Evolutionary conservation across 176 grass and related monocot genomes (phyloP).

Genomic region (Phoenix dactylifera): DNA sequence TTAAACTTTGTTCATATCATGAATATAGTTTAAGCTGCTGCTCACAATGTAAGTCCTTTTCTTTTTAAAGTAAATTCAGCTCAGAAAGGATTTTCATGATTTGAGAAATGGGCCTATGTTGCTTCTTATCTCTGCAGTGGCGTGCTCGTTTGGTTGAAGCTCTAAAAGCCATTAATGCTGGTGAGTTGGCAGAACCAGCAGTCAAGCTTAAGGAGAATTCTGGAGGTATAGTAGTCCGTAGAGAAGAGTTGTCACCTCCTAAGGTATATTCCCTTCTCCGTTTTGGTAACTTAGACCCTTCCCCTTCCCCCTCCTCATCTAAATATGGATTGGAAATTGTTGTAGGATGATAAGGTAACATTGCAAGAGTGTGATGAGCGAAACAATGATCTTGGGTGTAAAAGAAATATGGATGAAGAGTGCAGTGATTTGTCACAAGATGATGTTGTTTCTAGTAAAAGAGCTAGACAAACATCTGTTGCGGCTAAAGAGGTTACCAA

Average conservation of each 20-base stretch:
- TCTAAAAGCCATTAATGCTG: conserved; percentile 26
- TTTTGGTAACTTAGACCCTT: neutral
- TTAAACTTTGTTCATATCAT: no score
- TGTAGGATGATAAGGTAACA: conserved; percentile 19
- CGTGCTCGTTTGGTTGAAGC: conserved; percentile 23
- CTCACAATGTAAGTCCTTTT: no score
- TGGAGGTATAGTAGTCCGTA: conserved; percentile 26
- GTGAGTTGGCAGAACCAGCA: conserved; percentile 18
- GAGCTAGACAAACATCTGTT: conserved; percentile 33
- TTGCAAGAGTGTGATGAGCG: conserved; percentile 38
- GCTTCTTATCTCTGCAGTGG: conserved; percentile 22
- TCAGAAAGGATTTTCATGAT: no score
- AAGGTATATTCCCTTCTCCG: conserved; percentile 17
- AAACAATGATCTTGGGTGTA: conserved; percentile 51
- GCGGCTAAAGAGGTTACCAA: conserved; percentile 21
- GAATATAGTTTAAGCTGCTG: no score
- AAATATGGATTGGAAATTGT: neutral
- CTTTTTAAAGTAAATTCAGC: no score
- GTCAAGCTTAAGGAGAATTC: conserved; percentile 11
- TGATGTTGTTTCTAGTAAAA: conserved; percentile 51
- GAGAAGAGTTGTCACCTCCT: conserved; percentile 25
- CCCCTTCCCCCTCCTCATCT: neutral
- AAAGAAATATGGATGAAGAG: conserved; percentile 43
- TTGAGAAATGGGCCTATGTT: no score
- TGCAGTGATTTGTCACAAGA: conserved; percentile 44